Percentiles rank a stretch among this genome's conserved stretches.
Conservation (phyloP, 2,329 filamentous ascomycete species). For the Epichloe coenophiala region DNA sequence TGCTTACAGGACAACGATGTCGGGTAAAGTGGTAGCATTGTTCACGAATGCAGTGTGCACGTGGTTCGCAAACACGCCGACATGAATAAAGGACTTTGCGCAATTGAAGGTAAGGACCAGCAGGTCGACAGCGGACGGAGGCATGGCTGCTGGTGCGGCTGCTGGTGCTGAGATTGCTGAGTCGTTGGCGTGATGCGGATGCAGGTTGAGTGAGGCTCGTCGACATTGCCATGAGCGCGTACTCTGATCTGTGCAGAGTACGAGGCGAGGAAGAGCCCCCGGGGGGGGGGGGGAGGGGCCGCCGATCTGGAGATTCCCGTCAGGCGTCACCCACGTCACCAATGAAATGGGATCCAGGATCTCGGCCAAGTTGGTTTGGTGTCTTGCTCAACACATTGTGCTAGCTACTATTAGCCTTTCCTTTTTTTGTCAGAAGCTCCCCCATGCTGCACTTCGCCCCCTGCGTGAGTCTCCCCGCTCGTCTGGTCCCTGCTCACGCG, state of each 20-base stretch:
- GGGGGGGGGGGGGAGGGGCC: not conserved
- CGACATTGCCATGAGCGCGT: conserved; percentile 2
- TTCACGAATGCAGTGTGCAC: conserved; percentile 47
- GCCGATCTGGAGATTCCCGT: not conserved
- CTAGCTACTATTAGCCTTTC: too few relatives aligned
- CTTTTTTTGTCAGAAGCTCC: too few relatives aligned
- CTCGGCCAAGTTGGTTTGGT: not conserved
- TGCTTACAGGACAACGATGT: conserved; percentile 42
- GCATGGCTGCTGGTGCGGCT: conserved; percentile 13
- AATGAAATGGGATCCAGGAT: not conserved
- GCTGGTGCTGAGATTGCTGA: not conserved
- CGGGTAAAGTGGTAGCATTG: conserved; percentile 33
- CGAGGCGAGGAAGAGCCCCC: not conserved
- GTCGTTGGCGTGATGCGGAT: not conserved
- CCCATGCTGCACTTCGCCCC: too few relatives aligned
- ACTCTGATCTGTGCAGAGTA: not conserved
- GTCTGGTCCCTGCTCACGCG: not conserved
- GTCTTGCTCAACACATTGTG: too few relatives aligned
- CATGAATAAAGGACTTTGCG: conserved; percentile 56
- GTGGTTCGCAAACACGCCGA: conserved; percentile 56
- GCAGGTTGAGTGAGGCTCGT: not conserved
- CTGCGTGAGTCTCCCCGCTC: not conserved
- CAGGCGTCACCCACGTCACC: not conserved
- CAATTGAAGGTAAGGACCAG: conserved; percentile 88
- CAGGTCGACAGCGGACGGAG: conserved; percentile 44